Conservation (phyloP, 148 eudicot species). For the Oxyria digyna region DNA sequence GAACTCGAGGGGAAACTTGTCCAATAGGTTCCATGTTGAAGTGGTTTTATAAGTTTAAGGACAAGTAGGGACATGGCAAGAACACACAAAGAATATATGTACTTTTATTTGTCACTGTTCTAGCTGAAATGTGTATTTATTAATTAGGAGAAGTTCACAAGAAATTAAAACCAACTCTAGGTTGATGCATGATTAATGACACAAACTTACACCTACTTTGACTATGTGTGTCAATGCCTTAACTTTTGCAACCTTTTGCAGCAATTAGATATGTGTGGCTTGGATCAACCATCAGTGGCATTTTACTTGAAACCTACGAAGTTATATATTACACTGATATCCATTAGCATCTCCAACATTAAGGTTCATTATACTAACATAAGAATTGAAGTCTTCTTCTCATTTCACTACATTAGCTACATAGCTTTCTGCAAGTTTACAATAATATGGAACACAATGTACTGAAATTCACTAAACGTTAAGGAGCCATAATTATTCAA, state of each 20-base stretch:
- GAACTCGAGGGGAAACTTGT: neutral
- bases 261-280: too few species aligned
- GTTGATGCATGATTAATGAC: too few species aligned
- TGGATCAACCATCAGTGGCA: too few species aligned
- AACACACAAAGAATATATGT: neutral
- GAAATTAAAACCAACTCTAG: too few species aligned
- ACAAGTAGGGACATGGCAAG: neutral
- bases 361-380: too few species aligned
- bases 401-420: neutral
- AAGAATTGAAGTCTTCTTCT: neutral
- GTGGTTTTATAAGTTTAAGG: neutral
- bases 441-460: neutral
- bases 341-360: too few species aligned
- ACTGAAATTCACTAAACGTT: neutral
- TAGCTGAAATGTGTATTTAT: neutral
- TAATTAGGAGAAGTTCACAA: too few species aligned
- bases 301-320: too few species aligned
- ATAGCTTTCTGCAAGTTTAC: neutral
- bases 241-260: too few species aligned
- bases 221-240: neutral
- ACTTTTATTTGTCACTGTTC: neutral
- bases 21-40: neutral
- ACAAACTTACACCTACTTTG: neutral
- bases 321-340: too few species aligned
- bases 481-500: neutral